Evolutionary conservation across 306 rosid species (phyloP).

Genomic region (Begonia masoniana): DNA sequence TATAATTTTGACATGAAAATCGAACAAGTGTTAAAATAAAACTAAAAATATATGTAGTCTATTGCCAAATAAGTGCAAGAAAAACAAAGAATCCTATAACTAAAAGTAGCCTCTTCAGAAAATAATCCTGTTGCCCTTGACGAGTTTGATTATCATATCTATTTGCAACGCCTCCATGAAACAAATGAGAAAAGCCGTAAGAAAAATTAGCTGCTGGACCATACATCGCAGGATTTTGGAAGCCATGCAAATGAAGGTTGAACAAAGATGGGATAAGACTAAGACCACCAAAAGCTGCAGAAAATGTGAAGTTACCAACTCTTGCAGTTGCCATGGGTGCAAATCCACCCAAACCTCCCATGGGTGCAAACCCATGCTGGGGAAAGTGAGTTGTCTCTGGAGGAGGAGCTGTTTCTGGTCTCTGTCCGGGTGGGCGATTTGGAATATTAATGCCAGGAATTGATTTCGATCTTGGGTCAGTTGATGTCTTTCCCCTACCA

Average conservation of each 20-base stretch:
- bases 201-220: conserved; percentile 44
- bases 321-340: conserved; percentile 59
- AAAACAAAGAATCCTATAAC: conserved; percentile 39
- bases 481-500: conserved; percentile 75
- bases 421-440: conserved; percentile 66
- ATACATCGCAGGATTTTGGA: conserved; percentile 44
- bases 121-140: conserved; percentile 63
- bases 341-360: conserved; percentile 36
- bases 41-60: conserved; percentile 10
- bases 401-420: conserved; percentile 75
- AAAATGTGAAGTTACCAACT: conserved; percentile 68
- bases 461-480: conserved; percentile 74
- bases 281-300: conserved; percentile 73
- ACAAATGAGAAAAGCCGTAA: conserved; percentile 46
- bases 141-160: conserved; percentile 35
- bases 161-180: conserved; percentile 35
- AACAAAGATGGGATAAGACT: conserved; percentile 54
- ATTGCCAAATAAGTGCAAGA: conserved; percentile 62
- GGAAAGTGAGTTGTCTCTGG: conserved; percentile 55
- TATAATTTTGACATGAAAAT: background rate
- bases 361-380: conserved; percentile 54
- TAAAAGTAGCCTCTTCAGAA: conserved; percentile 50
- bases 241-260: conserved; percentile 61
- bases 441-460: conserved; percentile 58
- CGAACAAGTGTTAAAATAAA: conserved; percentile 4